phyloP scores from a whole-genome alignment of 306 rosid species.

The Quercus mongolica region DNA sequence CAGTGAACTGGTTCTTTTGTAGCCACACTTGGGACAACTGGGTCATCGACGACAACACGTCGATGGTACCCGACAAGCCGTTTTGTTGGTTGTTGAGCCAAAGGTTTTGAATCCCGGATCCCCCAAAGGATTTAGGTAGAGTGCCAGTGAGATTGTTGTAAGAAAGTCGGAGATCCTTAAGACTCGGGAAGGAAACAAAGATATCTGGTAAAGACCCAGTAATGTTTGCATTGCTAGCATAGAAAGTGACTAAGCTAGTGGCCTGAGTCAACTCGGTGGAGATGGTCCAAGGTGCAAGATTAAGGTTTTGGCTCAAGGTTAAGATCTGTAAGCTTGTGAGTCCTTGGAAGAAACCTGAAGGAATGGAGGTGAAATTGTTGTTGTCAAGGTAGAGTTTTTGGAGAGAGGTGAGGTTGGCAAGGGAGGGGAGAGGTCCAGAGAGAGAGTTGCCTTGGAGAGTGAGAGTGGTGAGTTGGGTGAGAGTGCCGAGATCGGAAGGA shows the following conservation, averaged over 20 bases:
- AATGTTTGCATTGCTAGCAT: slow-evolving; percentile 34
- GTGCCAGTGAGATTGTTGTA: slow-evolving; percentile 69
- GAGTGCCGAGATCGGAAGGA: slow-evolving; percentile 64
- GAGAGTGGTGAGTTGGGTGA: slow-evolving; percentile 50
- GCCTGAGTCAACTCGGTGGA: slow-evolving; percentile 49
- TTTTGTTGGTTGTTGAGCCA: slow-evolving; percentile 73
- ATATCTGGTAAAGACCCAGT: slow-evolving; percentile 51
- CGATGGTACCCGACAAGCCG: slow-evolving; percentile 58
- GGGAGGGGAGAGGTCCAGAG: slow-evolving; percentile 54
- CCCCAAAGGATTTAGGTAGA: slow-evolving; percentile 46
- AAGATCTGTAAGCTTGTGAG: slow-evolving; percentile 44
- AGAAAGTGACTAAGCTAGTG: slow-evolving; percentile 29
- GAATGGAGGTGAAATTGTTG: slow-evolving; percentile 64
- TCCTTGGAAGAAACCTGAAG: slow-evolving; percentile 32
- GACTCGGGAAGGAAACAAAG: slow-evolving; percentile 37
- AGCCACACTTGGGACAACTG: slow-evolving; percentile 67
- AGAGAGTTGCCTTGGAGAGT: slow-evolving; percentile 52
- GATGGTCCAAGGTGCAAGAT: slow-evolving; percentile 44
- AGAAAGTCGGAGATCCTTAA: slow-evolving; percentile 52
- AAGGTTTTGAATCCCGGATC: slow-evolving; percentile 41
- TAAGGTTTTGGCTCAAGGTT: slow-evolving; percentile 29
- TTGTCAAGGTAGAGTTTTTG: slow-evolving; percentile 25
- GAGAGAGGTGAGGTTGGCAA: slow-evolving; percentile 55
- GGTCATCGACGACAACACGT: slow-evolving; percentile 51
- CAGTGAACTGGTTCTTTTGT: slow-evolving; percentile 59